Evolutionary conservation across 106 monocot species (phyloP).

Genomic region (Dioscorea alata): DNA sequence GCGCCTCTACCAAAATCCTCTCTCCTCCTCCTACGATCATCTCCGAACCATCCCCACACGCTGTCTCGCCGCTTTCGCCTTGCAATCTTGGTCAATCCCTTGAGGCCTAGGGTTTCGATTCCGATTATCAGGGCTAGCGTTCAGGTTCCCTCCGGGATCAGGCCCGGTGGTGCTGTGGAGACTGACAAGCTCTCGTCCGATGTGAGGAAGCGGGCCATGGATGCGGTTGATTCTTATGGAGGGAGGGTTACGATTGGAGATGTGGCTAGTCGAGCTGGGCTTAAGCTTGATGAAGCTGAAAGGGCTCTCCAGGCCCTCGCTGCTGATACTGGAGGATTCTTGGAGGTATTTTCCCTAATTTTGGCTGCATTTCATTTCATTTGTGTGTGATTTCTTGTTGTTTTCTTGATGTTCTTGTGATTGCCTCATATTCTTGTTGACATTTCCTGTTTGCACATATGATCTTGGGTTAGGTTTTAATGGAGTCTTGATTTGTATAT

Average conservation of each 20-base stretch:
- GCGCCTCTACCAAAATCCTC: constrained; percentile 12
- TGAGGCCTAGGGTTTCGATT: constrained; percentile 16
- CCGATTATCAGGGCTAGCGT: constrained; percentile 33
- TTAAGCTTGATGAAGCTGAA: constrained; percentile 80
- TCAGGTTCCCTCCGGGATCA: constrained; percentile 36
- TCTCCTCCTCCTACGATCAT: constrained; percentile 3
- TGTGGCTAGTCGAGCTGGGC: constrained; percentile 63
- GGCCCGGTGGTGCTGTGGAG: constrained; percentile 67
- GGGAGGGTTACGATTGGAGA: constrained; percentile 94
- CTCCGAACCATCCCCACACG: background rate
- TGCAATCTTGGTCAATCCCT: constrained; percentile 8
- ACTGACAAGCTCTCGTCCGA: constrained; percentile 69
- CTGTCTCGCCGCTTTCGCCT: constrained; percentile 7
- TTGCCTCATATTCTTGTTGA: background rate
- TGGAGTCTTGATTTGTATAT: background rate
- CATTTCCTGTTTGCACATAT: background rate
- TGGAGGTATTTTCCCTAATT: constrained; percentile 55
- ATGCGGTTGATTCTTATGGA: constrained; percentile 70
- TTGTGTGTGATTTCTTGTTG: background rate
- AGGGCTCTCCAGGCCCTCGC: constrained; percentile 91
- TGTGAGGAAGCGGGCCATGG: constrained; percentile 66
- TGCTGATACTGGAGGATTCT: constrained; percentile 81
- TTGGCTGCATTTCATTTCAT: background rate
- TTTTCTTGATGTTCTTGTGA: background rate
- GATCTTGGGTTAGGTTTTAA: background rate